A percentile compares a stretch with the other conserved stretches of the same genome.
Evolutionary conservation across 129 eudicot genomes (phyloP).

Genomic region (Flaveria linearis): DNA sequence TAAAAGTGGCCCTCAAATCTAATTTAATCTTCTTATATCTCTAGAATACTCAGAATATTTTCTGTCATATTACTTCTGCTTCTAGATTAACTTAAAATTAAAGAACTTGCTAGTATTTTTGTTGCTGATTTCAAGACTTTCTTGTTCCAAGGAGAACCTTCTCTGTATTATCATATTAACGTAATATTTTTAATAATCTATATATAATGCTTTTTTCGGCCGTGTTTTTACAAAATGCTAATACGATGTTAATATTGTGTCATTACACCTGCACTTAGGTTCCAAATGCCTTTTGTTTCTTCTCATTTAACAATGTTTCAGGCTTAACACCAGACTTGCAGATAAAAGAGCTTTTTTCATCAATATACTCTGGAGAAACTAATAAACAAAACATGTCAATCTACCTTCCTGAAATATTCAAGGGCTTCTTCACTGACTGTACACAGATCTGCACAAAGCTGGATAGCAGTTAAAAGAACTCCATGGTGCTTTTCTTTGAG

Average conservation of each 20-base stretch:
- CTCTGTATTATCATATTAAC: neutral
- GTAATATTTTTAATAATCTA: neutral
- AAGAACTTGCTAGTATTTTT: neutral
- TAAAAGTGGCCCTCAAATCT: constrained; percentile 4
- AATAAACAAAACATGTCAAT: constrained; percentile 8
- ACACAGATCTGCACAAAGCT: constrained; percentile 85
- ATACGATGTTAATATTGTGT: neutral
- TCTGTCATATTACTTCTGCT: constrained; percentile 9
- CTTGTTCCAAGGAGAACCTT: constrained; percentile 24
- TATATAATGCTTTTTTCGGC: neutral
- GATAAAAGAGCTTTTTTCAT: neutral
- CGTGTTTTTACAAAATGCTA: neutral
- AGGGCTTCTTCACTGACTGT: constrained; percentile 83
- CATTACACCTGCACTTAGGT: neutral
- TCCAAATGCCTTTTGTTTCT: neutral
- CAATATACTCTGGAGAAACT: constrained; percentile 2
- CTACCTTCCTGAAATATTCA: constrained; percentile 85
- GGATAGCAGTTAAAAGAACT: constrained; percentile 78
- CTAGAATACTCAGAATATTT: neutral
- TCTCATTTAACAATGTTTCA: neutral
- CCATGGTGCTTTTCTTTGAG: constrained; percentile 96
- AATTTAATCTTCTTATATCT: neutral
- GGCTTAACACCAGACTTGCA: neutral
- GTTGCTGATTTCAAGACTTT: neutral
- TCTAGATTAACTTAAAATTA: neutral